A percentile compares a stretch with the other conserved stretches of the same genome.
Conservation (phyloP, 2,329 filamentous ascomycete species). For the Fusarium mexicanum region DNA sequence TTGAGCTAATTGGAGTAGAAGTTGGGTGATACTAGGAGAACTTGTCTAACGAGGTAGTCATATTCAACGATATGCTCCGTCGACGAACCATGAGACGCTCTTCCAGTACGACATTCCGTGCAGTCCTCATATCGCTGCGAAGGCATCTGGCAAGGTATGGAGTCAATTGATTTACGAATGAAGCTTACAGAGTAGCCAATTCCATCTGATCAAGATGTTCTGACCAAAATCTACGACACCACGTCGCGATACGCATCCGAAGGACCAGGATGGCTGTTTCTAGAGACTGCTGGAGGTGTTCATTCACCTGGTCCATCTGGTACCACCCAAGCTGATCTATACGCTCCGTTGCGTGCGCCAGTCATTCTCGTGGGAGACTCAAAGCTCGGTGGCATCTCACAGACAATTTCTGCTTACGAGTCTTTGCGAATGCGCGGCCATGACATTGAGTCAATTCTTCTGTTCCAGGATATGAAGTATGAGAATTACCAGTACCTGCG, state of each 20-base stretch:
- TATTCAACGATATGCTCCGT: conserved; percentile 66
- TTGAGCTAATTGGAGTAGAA: conserved; percentile 21
- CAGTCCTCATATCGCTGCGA: conserved; percentile 81
- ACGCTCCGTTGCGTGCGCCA: conserved; percentile 77
- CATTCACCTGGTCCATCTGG: conserved; percentile 82
- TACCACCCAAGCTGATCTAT: conserved; percentile 80
- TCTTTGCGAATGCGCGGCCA: conserved; percentile 82
- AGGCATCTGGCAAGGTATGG: conserved; percentile 53
- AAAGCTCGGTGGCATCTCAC: conserved; percentile 80
- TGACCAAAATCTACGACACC: conserved; percentile 56
- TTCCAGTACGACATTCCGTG: conserved; percentile 78
- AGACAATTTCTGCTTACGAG: conserved; percentile 83
- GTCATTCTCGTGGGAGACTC: conserved; percentile 79
- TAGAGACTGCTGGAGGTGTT: conserved; percentile 86
- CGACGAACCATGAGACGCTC: conserved; percentile 63
- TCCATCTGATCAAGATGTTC: conserved; percentile 61
- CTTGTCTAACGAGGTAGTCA: conserved; percentile 59
- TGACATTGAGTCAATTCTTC: conserved; percentile 74
- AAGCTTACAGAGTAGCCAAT: conserved; percentile 51
- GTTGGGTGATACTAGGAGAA: rapidly evolving
- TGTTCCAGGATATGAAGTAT: conserved; percentile 74
- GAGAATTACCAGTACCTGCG: conserved; percentile 74
- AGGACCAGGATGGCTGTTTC: conserved; percentile 70
- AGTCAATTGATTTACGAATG: rapidly evolving
- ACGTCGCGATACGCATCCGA: conserved; percentile 50